A percentile compares a stretch with the other conserved stretches of the same genome.
phyloP scores from a whole-genome alignment of 768 basidiomycete genomes.

The Tubosaeta sp. region DNA sequence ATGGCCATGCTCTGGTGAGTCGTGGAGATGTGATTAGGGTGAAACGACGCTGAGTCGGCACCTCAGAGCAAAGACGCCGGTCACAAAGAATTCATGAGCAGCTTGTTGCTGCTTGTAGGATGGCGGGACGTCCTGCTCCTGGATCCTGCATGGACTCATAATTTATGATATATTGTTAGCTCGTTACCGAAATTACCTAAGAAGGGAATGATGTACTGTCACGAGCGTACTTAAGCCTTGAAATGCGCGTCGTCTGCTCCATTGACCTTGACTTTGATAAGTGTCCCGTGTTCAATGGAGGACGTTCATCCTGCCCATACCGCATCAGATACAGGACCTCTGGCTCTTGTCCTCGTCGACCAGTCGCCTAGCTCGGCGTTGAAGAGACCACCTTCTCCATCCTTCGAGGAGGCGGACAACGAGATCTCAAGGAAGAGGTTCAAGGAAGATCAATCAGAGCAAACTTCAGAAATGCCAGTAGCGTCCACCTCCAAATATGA shows the following conservation, averaged over 20 bases:
- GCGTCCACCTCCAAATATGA: slow-evolving; percentile 20
- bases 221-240: slow-evolving; percentile 18
- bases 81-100: slow-evolving; percentile 45
- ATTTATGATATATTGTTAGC: not conserved
- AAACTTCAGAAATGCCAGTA: slow-evolving; percentile 10
- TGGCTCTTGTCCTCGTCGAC: slow-evolving; percentile 8
- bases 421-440: slow-evolving; percentile 56
- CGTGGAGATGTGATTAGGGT: not conserved
- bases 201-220: slow-evolving; percentile 18
- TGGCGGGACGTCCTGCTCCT: slow-evolving; percentile 39
- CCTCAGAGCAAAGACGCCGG: slow-evolving; percentile 47
- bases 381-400: slow-evolving; percentile 62
- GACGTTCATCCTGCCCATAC: not conserved
- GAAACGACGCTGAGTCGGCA: slow-evolving; percentile 4
- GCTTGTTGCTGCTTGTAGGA: slow-evolving; percentile 42
- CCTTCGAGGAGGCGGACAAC: slow-evolving; percentile 47
- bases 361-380: slow-evolving; percentile 25
- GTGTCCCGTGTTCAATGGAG: slow-evolving; percentile 17
- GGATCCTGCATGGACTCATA: not conserved
- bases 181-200: slow-evolving; percentile 18
- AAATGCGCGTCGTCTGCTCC: slow-evolving; percentile 14
- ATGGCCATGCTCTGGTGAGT: slow-evolving; percentile 62
- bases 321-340: not conserved
- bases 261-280: slow-evolving; percentile 19
- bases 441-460: slow-evolving; percentile 42